Evolutionary conservation across 2,329 filamentous ascomycete species (phyloP), one percentile per base, ranked within the genome.

Genomic region (Fonsecaea multimorphosa): DNA sequence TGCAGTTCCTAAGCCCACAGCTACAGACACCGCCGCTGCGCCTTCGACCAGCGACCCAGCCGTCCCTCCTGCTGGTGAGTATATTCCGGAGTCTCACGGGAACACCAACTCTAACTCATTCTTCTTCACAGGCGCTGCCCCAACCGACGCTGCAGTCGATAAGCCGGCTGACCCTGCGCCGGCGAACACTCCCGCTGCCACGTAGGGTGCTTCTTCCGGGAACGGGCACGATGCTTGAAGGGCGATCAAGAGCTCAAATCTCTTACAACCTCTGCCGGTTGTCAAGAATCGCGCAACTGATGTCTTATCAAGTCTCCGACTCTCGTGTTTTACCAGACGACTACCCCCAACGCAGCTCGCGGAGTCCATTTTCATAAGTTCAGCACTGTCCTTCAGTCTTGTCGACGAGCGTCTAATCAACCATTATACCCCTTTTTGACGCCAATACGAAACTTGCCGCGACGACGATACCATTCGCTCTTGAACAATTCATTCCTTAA

Each of bases 1-100:
- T 8, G 59, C 66, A 6, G 64, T 56, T 22, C 55, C 70, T 19
- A 63, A 69, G 56, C 67, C 70, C 3, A 70, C 69, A 19, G 5
- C 64, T 11, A 68, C 70, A 36, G 56, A 58, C 24, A 66, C 69
- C 22, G 65, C 65, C 51, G 54, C 64, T 46, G 68, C 64, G 11
- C 67, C 70, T 6, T 60, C 70, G 3, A 65, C 67, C 22, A 66
- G 55, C 57, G 67, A 70, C 38, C 64, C 70, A 5, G 52, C 68
- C 14, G 56, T 54, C 36, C 63, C 69, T 63, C 66, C 70, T 44
- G 66, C 70, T 52, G 59, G 70, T 71, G 54, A 66, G 70, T 70
- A 44, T 38, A 16, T 38, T 31, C 16, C 31, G 12, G 24, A 27
- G 29, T 53, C 6, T 46, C n/a, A 11, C 24, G 9, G 19, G 46